Percentiles rank a stretch among this genome's conserved stretches.
phyloP scores from a whole-genome alignment of 164 flowering plant species.

The Sedum album region DNA sequence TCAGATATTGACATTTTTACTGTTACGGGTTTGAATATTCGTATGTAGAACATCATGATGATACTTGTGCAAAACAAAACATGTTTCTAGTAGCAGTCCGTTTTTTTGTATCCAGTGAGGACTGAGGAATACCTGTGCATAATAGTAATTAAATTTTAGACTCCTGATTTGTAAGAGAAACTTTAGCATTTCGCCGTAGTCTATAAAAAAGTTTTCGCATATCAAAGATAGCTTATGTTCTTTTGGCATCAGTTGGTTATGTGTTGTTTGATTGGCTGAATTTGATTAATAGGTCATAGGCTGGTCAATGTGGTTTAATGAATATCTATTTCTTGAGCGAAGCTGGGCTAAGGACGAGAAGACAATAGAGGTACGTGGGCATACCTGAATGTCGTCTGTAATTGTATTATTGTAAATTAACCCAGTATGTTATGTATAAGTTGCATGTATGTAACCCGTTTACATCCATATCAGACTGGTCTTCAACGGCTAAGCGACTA shows the following conservation, averaged over 20 bases:
- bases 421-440: background rate
- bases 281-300: slow-evolving; percentile 49
- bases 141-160: too few relatives aligned
- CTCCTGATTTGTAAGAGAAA: too few relatives aligned
- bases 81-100: background rate
- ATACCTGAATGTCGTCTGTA: background rate
- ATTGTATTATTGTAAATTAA: background rate
- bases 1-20: background rate
- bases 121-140: background rate
- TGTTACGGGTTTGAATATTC: background rate
- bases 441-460: background rate
- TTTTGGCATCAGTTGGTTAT: background rate
- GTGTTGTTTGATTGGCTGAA: background rate
- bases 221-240: background rate
- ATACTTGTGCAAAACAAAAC: background rate
- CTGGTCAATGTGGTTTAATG: slow-evolving; percentile 84
- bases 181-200: background rate
- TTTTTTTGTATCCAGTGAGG: background rate
- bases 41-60: background rate
- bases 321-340: slow-evolving; percentile 66
- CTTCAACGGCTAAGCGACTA: slow-evolving; percentile 51
- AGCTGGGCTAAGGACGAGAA: slow-evolving; percentile 73
- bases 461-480: slow-evolving; percentile 33
- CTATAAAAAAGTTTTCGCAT: background rate
- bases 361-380: slow-evolving; percentile 44